Percentiles rank a stretch among this genome's conserved stretches.
These are phyloP conservation scores for Bruguiera gymnorhiza DNA, from an alignment of 345 rosid species.

Conservation along the genomic window DNA sequence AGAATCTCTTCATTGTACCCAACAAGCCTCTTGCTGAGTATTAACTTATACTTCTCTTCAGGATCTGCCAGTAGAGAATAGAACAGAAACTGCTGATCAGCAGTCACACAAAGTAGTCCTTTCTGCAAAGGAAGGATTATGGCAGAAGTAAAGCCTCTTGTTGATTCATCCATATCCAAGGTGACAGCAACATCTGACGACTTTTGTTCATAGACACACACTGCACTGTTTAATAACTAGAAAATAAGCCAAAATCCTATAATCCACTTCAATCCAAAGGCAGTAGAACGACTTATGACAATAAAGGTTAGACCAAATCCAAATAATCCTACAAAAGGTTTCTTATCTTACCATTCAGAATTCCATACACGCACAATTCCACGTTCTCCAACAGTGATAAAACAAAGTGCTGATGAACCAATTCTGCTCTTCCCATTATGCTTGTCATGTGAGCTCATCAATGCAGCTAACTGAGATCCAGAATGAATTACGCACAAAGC, in stretches of 20 bases:
- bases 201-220: slow-evolving; percentile 73
- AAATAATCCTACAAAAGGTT: too few species aligned
- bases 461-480: slow-evolving; percentile 49
- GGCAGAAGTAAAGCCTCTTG: slow-evolving; percentile 77
- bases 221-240: slow-evolving; percentile 59
- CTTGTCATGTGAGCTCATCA: slow-evolving; percentile 40
- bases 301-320: too few species aligned
- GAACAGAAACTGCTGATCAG: slow-evolving; percentile 84
- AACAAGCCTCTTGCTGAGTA: slow-evolving; percentile 66
- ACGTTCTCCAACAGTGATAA: slow-evolving; percentile 83
- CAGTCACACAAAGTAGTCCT: slow-evolving; percentile 89
- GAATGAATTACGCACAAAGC: slow-evolving; percentile 55
- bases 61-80: slow-evolving; percentile 42
- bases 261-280: slow-evolving; percentile 6
- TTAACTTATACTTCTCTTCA: slow-evolving; percentile 45
- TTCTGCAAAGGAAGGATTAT: slow-evolving; percentile 59
- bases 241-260: slow-evolving; percentile 5
- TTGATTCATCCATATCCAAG: slow-evolving; percentile 52
- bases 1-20: slow-evolving; percentile 92
- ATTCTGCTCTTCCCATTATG: slow-evolving; percentile 39
- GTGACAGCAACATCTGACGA: slow-evolving; percentile 64
- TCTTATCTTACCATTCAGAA: slow-evolving; percentile 61
- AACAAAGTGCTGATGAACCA: slow-evolving; percentile 41
- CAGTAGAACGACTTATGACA: neutral
- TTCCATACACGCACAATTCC: slow-evolving; percentile 82